Evolutionary conservation across 1,139 yeast genomes (phyloP), one percentile per base, ranked within the genome.

Genomic region (Lodderomyces margitis): DNA sequence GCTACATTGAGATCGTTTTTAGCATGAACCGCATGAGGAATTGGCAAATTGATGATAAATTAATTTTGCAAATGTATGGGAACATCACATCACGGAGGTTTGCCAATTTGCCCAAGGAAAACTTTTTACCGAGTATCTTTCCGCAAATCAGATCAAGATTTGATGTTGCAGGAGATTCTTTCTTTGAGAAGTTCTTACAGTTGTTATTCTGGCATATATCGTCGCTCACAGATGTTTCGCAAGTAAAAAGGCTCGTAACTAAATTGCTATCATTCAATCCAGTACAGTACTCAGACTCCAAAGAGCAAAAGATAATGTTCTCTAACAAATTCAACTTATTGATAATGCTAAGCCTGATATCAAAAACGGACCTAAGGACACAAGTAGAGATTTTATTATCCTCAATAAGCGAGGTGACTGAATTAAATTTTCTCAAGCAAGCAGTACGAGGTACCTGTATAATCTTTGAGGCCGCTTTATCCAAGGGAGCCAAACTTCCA

Each of bases 241-340:
- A 59, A 27, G 60, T 59, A 19, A 70, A 70, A 40, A 55, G 65
- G 39, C 52, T 71, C 15, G 58, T 66, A 0, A 65, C 69, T 4
- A 72, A 72, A 43, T 46, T 72, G 21, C 58, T 70, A 27, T 62
- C 69, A 0, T 68, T 75, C 2, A 68, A 74, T 42, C 66, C 59
- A 37, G 68, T 54, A 38, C 59, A 54, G 3, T 69, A 67, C 39
- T 55, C 53, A 23, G 52, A 56, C 17, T 59, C 54, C 14, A 55
- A 53, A 30, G 52, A 51, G 5, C 61, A 62, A 38, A 62, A 52
- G 34, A 57, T 57, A 4, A 69, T 68, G 58, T 70, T 64, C 43
- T 48, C 61, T 19, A 72, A 72, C 46, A 49, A 77, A 36, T 49
- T 70, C 31, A 72, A 72, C 45, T 64, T 70, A 37, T 54, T 69